phyloP scores from a whole-genome alignment of 257 asterid species.

The Solanum ahanhuiri region DNA sequence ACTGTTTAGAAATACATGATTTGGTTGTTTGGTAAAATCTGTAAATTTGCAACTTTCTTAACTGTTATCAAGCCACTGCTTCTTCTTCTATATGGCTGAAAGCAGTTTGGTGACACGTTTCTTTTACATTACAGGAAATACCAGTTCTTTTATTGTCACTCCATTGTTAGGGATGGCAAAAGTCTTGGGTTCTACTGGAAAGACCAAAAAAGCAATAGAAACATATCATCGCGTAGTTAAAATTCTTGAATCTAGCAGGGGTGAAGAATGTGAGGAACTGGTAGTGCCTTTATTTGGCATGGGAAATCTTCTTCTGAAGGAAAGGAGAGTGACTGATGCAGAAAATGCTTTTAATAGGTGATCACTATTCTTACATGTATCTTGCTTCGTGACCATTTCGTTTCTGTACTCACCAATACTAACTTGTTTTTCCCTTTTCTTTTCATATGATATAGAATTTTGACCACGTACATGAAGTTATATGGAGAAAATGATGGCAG shows the following conservation, averaged over 20 bases:
- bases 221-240: slow-evolving; percentile 42
- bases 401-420: slow-evolving; percentile 4
- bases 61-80: neutral
- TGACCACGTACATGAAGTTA: slow-evolving; percentile 37
- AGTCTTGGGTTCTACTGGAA: slow-evolving; percentile 44
- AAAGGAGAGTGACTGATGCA: slow-evolving; percentile 62
- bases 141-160: slow-evolving; percentile 43
- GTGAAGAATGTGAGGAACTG: slow-evolving; percentile 45
- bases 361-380: slow-evolving; percentile 2
- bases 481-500: slow-evolving; percentile 77
- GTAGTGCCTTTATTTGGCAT: slow-evolving; percentile 51
- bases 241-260: slow-evolving; percentile 45
- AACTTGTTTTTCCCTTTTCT: slow-evolving; percentile 4
- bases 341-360: slow-evolving; percentile 58
- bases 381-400: neutral
- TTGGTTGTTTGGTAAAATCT: neutral
- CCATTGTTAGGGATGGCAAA: slow-evolving; percentile 77
- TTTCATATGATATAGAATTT: slow-evolving; percentile 36
- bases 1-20: neutral
- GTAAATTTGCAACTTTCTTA: neutral
- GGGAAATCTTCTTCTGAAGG: slow-evolving; percentile 66
- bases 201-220: slow-evolving; percentile 47
- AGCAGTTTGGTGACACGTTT: neutral
- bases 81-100: neutral
- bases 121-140: slow-evolving; percentile 30